Conservation (phyloP, 2,329 filamentous ascomycete species). For the Colletotrichum zoysiae region DNA sequence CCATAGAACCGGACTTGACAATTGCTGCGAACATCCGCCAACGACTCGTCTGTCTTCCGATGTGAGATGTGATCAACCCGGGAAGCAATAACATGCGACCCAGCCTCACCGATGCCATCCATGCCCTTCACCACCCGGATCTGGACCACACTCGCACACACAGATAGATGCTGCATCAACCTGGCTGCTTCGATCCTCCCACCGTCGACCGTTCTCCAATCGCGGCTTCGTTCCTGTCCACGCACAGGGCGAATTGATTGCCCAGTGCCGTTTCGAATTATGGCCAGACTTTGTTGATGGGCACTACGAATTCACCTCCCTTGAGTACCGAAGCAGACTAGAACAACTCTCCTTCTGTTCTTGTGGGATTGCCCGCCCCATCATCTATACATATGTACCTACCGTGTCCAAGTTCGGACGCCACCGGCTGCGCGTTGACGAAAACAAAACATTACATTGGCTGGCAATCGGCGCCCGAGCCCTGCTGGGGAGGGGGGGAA, state of each 20-base stretch:
- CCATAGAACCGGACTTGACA: constrained; percentile 39
- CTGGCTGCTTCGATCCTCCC: constrained; percentile 1
- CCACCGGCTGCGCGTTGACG: constrained; percentile 39
- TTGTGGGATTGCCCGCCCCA: constrained; percentile 5
- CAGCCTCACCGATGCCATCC: constrained; percentile 9
- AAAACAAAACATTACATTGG: constrained; percentile 15
- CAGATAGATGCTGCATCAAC: constrained; percentile 19
- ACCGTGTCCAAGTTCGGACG: constrained; percentile 24
- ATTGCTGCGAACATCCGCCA: constrained; percentile 40
- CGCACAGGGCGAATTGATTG: constrained; percentile 30
- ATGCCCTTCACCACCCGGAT: constrained; percentile 8
- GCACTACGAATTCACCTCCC: neutral
- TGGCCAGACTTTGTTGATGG: constrained; percentile 19
- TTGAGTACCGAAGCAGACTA: constrained; percentile 17
- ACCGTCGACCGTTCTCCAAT: constrained; percentile 10
- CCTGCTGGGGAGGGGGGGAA: constrained; percentile 6
- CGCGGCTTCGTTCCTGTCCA: constrained; percentile 30
- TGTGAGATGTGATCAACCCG: constrained; percentile 32
- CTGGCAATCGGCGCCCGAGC: constrained; percentile 23
- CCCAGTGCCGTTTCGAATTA: constrained; percentile 34
- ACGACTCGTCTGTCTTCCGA: constrained; percentile 29
- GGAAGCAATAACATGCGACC: constrained; percentile 7
- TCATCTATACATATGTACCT: constrained; percentile 9
- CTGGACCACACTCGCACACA: constrained; percentile 10
- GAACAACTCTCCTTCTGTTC: constrained; percentile 18